Percentiles rank a stretch among this genome's conserved stretches.
Evolutionary conservation across 129 eudicot genomes (phyloP).

Genomic region (Ambrosia artemisiifolia): DNA sequence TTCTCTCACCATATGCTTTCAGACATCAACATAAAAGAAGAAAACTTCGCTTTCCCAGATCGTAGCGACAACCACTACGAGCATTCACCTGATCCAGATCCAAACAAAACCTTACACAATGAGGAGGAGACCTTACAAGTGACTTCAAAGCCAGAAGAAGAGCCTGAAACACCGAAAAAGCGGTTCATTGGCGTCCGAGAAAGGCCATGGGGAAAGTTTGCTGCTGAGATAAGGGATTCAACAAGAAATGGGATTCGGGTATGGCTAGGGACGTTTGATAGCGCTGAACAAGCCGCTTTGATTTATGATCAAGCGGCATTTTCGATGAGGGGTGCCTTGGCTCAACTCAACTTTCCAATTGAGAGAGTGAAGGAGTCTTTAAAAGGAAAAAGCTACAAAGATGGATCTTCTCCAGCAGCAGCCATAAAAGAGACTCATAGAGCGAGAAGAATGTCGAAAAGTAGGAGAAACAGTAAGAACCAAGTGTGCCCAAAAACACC

Average conservation of each 20-base stretch:
- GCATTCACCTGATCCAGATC: constrained; percentile 13
- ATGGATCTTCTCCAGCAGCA: constrained; percentile 38
- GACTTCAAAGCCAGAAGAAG: constrained; percentile 10
- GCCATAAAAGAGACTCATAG: constrained; percentile 40
- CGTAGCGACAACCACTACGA: neutral
- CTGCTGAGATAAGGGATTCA: constrained; percentile 39
- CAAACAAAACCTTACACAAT: neutral
- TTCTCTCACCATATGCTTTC: constrained; percentile 20
- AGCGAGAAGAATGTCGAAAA: constrained; percentile 17
- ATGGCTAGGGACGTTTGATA: constrained; percentile 38
- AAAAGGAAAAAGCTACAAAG: constrained; percentile 21
- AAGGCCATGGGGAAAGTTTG: constrained; percentile 39
- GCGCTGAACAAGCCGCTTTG: constrained; percentile 37
- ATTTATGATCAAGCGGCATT: constrained; percentile 40
- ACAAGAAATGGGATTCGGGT: constrained; percentile 42
- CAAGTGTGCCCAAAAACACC: constrained; percentile 3
- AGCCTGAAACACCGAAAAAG: constrained; percentile 13
- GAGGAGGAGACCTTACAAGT: neutral
- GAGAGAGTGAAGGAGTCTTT: constrained; percentile 39
- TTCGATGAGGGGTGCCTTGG: constrained; percentile 33
- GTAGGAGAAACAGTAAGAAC: constrained; percentile 3
- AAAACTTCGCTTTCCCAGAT: constrained; percentile 2
- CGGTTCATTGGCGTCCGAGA: constrained; percentile 35
- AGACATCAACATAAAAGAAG: constrained; percentile 16
- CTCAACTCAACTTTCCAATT: constrained; percentile 32